A percentile compares a stretch with the other conserved stretches of the same genome.
phyloP scores from a whole-genome alignment of 1,139 yeast genomes.

The Lodderomyces orthopsilosis region DNA sequence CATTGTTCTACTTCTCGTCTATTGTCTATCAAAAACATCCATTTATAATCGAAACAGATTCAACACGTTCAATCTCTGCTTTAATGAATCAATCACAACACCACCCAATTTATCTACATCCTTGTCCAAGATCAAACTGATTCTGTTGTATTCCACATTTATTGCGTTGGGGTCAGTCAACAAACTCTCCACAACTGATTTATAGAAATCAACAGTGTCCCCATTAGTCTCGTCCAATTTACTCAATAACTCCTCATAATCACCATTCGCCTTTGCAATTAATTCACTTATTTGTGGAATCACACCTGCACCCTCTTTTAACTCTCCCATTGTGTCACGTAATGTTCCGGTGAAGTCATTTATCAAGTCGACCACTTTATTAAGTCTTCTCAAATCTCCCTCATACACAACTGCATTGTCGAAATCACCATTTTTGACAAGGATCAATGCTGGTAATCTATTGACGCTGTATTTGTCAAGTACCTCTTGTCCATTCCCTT shows the following conservation, averaged over 20 bases:
- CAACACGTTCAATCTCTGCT: constrained; percentile 49
- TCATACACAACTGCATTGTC: constrained; percentile 38
- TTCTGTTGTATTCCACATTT: constrained; percentile 47
- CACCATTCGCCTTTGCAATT: constrained; percentile 5
- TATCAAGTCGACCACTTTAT: constrained; percentile 46
- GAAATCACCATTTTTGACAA: constrained; percentile 42
- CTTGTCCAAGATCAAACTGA: constrained; percentile 43
- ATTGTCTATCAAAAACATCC: not conserved
- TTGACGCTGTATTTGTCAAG: constrained; percentile 41
- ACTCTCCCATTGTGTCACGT: constrained; percentile 50
- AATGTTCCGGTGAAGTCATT: constrained; percentile 51
- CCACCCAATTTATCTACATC: constrained; percentile 31
- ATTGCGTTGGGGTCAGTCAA: not conserved
- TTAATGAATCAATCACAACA: constrained; percentile 42
- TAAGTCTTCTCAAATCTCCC: constrained; percentile 40
- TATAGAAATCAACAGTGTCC: constrained; percentile 5
- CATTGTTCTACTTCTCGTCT: not conserved
- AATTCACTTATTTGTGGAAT: constrained; percentile 28
- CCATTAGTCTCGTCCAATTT: constrained; percentile 11
- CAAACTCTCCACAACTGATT: constrained; percentile 4
- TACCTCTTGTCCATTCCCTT: constrained; percentile 25
- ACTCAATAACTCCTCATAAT: constrained; percentile 9
- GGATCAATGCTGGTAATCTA: constrained; percentile 54
- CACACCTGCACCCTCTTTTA: constrained; percentile 55
- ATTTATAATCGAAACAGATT: constrained; percentile 23